Conservation (phyloP, 2,329 filamentous ascomycete genomes). For the Rhexocercosporidium sp. region DNA sequence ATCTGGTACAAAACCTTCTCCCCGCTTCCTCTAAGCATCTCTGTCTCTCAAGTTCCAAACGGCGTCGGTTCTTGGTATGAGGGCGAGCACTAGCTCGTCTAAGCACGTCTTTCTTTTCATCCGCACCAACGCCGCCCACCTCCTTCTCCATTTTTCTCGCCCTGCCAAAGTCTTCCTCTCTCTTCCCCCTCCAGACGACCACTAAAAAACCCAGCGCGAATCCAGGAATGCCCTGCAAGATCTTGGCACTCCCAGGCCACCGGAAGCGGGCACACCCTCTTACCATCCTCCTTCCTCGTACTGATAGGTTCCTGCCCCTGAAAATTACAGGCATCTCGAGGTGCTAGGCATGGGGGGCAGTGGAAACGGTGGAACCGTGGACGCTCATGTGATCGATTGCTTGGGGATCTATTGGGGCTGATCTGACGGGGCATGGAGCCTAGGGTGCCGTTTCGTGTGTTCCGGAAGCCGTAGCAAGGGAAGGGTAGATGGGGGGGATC, state of each 20-base stretch:
- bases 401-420: background rate
- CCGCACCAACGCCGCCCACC: background rate
- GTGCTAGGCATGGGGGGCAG: background rate
- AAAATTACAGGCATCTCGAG: too few species aligned
- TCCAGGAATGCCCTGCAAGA: background rate
- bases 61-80: too few species aligned
- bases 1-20: too few species aligned
- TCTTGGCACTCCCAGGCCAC: conserved; percentile 5
- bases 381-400: too few species aligned
- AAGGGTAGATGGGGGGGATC: background rate
- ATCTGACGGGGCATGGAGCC: conserved; percentile 30
- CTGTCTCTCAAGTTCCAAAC: too few species aligned
- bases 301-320: too few species aligned
- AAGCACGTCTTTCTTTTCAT: too few species aligned
- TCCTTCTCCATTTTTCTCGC: too few species aligned
- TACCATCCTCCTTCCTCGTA: background rate
- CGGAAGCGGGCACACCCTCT: background rate
- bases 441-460: conserved; percentile 3
- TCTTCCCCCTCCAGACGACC: background rate
- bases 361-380: too few species aligned
- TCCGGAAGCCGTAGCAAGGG: conserved; percentile 1
- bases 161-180: background rate
- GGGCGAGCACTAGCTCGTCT: background rate
- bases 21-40: too few species aligned
- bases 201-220: background rate